A percentile compares a stretch with the other conserved stretches of the same genome.
Evolutionary conservation across 225 moss, liverwort and hornwort species (phyloP).

Genomic region (Polytrichum formosum): DNA sequence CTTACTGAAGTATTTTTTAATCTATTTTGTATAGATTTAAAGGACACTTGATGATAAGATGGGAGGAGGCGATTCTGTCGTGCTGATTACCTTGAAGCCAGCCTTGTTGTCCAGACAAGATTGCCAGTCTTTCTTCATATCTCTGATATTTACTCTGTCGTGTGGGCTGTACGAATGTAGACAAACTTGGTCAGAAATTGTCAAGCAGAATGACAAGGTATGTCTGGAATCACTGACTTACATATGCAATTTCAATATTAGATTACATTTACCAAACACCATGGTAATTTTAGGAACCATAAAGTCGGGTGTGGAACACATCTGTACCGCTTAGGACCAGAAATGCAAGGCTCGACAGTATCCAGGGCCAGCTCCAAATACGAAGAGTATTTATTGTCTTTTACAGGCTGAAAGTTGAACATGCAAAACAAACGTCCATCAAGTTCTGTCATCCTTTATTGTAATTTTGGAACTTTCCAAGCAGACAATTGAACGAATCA

Average conservation of each 20-base stretch:
- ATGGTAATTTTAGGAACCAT: too few species aligned
- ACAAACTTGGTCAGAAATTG: conserved; percentile 12
- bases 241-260: too few species aligned
- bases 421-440: too few species aligned
- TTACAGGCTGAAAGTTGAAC: conserved; percentile 47
- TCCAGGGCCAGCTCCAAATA: conserved; percentile 69
- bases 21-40: too few species aligned
- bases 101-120: conserved; percentile 82
- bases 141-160: conserved; percentile 70
- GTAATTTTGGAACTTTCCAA: too few species aligned
- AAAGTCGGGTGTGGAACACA: conserved; percentile 4
- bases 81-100: conserved; percentile 76
- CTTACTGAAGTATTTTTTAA: background rate
- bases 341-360: conserved; percentile 74
- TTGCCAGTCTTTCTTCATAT: conserved; percentile 95
- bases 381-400: conserved; percentile 76
- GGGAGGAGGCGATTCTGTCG: conserved; percentile 8
- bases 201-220: background rate
- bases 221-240: too few species aligned
- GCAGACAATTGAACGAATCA: too few species aligned
- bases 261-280: too few species aligned
- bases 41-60: background rate
- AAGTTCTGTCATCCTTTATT: too few species aligned
- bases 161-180: conserved; percentile 62
- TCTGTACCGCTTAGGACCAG: conserved; percentile 81